Evolutionary conservation across 2,329 filamentous ascomycete species (phyloP).

Genomic region (Uncinocarpus reesii): DNA sequence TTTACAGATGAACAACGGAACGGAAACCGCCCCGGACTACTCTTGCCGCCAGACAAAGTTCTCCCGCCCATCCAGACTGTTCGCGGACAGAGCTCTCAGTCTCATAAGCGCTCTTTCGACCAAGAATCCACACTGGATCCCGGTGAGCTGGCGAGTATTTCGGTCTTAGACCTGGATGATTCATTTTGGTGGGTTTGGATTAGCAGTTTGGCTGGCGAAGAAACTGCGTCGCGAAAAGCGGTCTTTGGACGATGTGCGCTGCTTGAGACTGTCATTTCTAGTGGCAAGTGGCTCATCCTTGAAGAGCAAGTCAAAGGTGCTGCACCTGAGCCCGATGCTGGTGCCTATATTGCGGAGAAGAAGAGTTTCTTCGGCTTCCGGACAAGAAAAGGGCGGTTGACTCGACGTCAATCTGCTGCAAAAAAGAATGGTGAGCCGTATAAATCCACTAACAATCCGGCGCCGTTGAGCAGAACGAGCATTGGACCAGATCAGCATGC

Average conservation of each 20-base stretch:
- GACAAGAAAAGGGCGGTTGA: slow-evolving; percentile 57
- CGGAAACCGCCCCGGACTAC: slow-evolving; percentile 47
- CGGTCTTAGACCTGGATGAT: slow-evolving; percentile 74
- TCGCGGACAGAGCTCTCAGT: slow-evolving; percentile 76
- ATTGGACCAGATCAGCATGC: slow-evolving; percentile 87
- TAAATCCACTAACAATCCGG: slow-evolving; percentile 40
- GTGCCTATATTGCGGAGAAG: slow-evolving; percentile 89
- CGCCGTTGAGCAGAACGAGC: slow-evolving; percentile 62
- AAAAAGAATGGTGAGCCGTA: slow-evolving; percentile 51
- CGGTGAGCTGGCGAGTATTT: slow-evolving; percentile 89
- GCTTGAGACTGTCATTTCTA: slow-evolving; percentile 72
- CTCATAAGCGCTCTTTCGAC: slow-evolving; percentile 63
- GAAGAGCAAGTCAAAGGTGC: slow-evolving; percentile 95
- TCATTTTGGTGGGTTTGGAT: slow-evolving; percentile 99
- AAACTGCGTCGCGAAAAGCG: slow-evolving; percentile 73
- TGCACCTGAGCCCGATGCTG: slow-evolving; percentile 69
- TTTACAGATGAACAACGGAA: slow-evolving; percentile 68
- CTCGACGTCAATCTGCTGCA: slow-evolving; percentile 59
- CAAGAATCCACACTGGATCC: slow-evolving; percentile 63
- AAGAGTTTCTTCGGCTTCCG: slow-evolving; percentile 82
- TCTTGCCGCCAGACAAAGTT: slow-evolving; percentile 85
- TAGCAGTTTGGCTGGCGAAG: slow-evolving; percentile 83
- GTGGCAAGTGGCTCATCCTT: slow-evolving; percentile 82
- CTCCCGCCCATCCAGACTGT: slow-evolving; percentile 66
- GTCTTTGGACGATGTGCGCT: slow-evolving; percentile 90